phyloP scores from a whole-genome alignment of 2,329 filamentous ascomycete genomes.

The Microcyclosporella mali region DNA sequence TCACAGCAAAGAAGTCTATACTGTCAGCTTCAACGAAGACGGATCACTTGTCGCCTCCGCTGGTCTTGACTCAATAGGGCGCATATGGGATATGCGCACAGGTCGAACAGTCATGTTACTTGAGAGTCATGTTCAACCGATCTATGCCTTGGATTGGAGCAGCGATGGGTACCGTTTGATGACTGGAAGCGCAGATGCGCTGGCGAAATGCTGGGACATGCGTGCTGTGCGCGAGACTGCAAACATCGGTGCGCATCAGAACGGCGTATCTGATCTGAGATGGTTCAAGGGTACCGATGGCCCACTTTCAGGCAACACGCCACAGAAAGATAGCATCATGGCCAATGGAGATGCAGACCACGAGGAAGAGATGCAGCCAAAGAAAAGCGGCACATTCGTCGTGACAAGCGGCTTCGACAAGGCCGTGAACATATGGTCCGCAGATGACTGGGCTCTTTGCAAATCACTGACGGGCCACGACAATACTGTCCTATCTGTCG shows the following conservation, averaged over 20 bases:
- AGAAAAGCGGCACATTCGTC: conserved; percentile 86
- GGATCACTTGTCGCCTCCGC: conserved; percentile 85
- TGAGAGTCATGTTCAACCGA: conserved; percentile 87
- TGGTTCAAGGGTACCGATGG: conserved; percentile 90
- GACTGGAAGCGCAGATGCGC: conserved; percentile 88
- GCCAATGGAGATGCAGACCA: conserved; percentile 14
- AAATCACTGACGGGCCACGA: conserved; percentile 87
- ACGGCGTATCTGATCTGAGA: conserved; percentile 83
- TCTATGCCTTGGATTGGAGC: conserved; percentile 89
- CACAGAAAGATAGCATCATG: conserved; percentile 38
- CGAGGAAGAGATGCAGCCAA: conserved; percentile 46
- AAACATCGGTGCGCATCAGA: conserved; percentile 83
- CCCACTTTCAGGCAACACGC: conserved; percentile 55
- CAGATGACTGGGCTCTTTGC: conserved; percentile 88
- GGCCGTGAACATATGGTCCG: conserved; percentile 91
- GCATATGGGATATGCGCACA: conserved; percentile 90
- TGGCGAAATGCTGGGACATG: conserved; percentile 97
- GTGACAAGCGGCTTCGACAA: conserved; percentile 88
- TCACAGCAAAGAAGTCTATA: conserved; percentile 87
- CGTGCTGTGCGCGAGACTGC: conserved; percentile 78
- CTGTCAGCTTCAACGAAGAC: conserved; percentile 82
- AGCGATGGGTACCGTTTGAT: conserved; percentile 85
- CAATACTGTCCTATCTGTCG: conserved; percentile 83
- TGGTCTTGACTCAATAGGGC: conserved; percentile 89
- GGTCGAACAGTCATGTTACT: conserved; percentile 94